Evolutionary conservation across 208 protist genomes (phyloP), one percentile per base, ranked within the genome.

Genomic region (Novymonas esmeraldas): DNA sequence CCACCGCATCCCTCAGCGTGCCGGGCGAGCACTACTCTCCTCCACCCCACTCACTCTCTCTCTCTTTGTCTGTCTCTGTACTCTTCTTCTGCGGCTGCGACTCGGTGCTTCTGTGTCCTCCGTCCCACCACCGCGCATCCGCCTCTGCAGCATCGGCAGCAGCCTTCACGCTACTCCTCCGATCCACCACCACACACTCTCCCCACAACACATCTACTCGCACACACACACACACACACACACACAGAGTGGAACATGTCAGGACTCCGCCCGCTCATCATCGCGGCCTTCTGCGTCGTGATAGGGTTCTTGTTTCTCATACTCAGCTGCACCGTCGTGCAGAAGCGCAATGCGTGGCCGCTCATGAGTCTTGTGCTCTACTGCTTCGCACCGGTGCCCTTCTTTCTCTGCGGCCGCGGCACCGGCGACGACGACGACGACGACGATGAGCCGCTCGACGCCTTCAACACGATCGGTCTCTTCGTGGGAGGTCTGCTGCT

Each of bases 401-500:
- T 91, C 70, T 71, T 92, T 28, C 60, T 93, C 3, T 91, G 81
- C 67, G 74, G 80, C 34, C 44, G 51, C 50, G 31, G 57, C 29
- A 39, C 49, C 33, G 48, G 39, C 44, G 67, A 57, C 46, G 51
- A 61, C 50, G 48, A 44, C 42, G 65, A 62, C 34, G 44, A 70
- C 42, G 78, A 80, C 38, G 61, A 68, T 22, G 66, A 64, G 39
- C 58, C 58, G 18, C 64, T 76, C 18, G 74, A 80, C 50, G 41
- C 57, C 56, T 64, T 86, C 44, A 77, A 83, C 54, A 67, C 62
- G 6, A 34, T 84, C 20, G 82, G 85, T 2, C 69, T 88, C 39
- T 95, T 95, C 51, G 11, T 92, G 3, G 79, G 81, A 14, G 90
- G 90, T 29, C 54, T 76, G n/a, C 48, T 85, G n/a, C 46, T 81